These are phyloP conservation scores for Orbilia javanica DNA, from an alignment of 2,329 filamentous ascomycete genomes.

Conservation along the genomic window DNA sequence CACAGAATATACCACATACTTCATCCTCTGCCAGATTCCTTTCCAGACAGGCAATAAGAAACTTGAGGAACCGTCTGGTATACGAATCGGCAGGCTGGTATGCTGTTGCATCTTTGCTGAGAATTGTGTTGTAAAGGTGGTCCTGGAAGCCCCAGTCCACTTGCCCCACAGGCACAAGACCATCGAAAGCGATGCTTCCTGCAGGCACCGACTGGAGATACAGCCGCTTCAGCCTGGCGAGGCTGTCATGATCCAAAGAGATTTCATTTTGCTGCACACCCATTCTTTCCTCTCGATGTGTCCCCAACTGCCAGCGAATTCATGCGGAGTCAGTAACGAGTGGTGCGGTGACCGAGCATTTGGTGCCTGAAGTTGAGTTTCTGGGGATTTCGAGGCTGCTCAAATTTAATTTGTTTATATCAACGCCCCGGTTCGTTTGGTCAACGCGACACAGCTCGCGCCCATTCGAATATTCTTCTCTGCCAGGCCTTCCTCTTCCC, in stretches of 20 bases:
- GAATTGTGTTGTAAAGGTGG: conserved; percentile 53
- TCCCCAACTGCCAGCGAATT: neutral
- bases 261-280: neutral
- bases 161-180: conserved; percentile 18
- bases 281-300: neutral
- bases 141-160: conserved; percentile 43
- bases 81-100: conserved; percentile 31
- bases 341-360: neutral
- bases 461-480: neutral
- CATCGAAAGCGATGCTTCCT: conserved; percentile 43
- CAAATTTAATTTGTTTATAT: conserved; percentile 49
- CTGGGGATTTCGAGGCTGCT: neutral
- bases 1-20: conserved; percentile 16
- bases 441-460: conserved; percentile 40
- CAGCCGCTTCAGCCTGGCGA: conserved; percentile 28
- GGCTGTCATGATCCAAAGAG: neutral
- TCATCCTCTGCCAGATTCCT: conserved; percentile 37
- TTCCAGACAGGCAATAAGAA: conserved; percentile 31
- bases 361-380: conserved; percentile 5
- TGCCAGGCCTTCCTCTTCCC: conserved; percentile 28
- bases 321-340: neutral
- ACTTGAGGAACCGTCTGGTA: conserved; percentile 49
- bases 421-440: neutral
- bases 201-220: conserved; percentile 54
- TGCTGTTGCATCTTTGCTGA: conserved; percentile 55